phyloP scores from a whole-genome alignment of 73 alveolate species.

The Blepharisma japonicum region DNA sequence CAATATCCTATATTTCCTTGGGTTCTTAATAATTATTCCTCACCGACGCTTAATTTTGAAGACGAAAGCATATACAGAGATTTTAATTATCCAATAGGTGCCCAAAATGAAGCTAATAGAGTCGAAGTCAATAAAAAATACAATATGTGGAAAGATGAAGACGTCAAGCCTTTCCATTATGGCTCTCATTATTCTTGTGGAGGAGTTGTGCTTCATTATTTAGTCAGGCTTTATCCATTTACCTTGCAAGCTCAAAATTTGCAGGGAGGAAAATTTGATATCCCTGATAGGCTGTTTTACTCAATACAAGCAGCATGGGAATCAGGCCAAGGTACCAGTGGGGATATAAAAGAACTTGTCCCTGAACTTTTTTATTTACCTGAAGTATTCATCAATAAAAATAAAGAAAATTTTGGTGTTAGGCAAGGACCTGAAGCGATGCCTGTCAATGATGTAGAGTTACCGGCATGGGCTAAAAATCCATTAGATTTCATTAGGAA shows the following conservation, averaged over 20 bases:
- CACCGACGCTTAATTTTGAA: slow-evolving; percentile 40
- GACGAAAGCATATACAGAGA: slow-evolving; percentile 79
- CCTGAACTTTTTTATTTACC: slow-evolving; percentile 96
- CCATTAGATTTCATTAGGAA: slow-evolving; percentile 62
- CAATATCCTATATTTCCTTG: slow-evolving; percentile 98
- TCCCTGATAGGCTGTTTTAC: slow-evolving; percentile 87
- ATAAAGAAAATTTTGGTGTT: slow-evolving; percentile 68
- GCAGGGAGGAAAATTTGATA: slow-evolving; percentile 87
- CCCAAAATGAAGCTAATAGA: slow-evolving; percentile 41
- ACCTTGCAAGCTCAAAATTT: slow-evolving; percentile 82
- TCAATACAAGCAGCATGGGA: slow-evolving; percentile 73
- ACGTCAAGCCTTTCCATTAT: slow-evolving; percentile 72
- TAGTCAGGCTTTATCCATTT: slow-evolving; percentile 89
- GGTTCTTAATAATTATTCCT: slow-evolving; percentile 76
- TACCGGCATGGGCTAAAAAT: slow-evolving; percentile 81
- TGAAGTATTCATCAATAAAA: slow-evolving; percentile 67
- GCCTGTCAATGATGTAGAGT: slow-evolving; percentile 71
- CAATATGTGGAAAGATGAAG: background rate
- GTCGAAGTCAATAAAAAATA: background rate
- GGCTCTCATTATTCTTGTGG: slow-evolving; percentile 98
- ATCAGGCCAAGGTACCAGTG: slow-evolving; percentile 77
- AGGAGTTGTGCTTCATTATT: slow-evolving; percentile 87
- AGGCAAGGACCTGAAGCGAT: slow-evolving; percentile 62
- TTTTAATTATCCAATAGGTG: slow-evolving; percentile 93
- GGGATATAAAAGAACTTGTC: slow-evolving; percentile 94